These are phyloP conservation scores for Capronia coronata DNA, from an alignment of 2,329 filamentous ascomycete genomes.

Conservation along the genomic window DNA sequence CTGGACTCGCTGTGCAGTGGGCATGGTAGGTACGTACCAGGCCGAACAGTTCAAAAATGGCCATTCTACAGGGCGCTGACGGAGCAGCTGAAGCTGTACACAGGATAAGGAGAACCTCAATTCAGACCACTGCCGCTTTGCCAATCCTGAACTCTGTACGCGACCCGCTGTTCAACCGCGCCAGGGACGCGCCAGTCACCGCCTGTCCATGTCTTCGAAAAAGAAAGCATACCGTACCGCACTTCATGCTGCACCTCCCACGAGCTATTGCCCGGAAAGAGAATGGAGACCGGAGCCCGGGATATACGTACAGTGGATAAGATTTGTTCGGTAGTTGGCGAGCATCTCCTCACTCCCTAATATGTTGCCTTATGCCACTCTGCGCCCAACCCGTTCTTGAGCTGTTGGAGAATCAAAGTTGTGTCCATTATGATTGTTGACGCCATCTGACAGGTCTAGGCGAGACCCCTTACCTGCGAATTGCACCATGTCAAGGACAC, in stretches of 20 bases:
- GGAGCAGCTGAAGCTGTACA: neutral
- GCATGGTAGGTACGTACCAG: neutral
- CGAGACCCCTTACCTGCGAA: neutral
- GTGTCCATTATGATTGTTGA: neutral
- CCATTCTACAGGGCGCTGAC: neutral
- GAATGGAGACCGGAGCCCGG: neutral
- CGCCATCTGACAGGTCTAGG: neutral
- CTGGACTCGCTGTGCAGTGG: neutral
- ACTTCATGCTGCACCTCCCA: neutral
- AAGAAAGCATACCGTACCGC: neutral
- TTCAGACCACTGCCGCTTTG: neutral
- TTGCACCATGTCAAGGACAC: neutral
- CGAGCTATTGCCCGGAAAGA: neutral
- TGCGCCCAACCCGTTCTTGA: no score
- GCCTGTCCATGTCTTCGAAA: neutral
- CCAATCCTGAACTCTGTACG: no score
- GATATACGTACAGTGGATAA: neutral
- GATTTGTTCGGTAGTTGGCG: neutral
- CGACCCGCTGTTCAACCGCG: neutral
- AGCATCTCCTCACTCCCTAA: neutral
- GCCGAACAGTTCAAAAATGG: neutral
- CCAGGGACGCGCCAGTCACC: neutral
- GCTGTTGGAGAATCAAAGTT: no score
- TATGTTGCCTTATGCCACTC: neutral
- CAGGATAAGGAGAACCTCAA: neutral